Base-by-base conservation (phyloP, 371 early-diverging fungal species). In the Vavraia culicis region DNA sequence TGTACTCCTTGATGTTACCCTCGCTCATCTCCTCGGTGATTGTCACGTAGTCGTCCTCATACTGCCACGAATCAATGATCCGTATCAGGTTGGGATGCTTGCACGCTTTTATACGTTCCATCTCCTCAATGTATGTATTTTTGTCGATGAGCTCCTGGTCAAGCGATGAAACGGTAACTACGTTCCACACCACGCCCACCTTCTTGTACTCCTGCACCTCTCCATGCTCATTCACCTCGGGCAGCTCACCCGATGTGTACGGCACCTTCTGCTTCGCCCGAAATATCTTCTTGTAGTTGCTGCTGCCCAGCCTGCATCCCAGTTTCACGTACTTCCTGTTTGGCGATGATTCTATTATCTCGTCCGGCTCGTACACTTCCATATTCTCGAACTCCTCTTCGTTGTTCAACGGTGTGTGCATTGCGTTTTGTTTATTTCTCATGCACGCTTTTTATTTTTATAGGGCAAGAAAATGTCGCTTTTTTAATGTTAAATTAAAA, bases 11-110 rank as follows among this genome's bases (percentile, higher is more conserved):
- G 65, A 1, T 82, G 3, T 58, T 84, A 16, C 87, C 87, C 0
- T 80, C 78, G 1, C 82, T 80, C 85, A 87, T 87, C 47, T 85
- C 71, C 59, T 87, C 88, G 3, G 88, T 87, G 35, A 87, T 78
- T 62, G 85, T 85, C 33, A 75, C 74, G 58, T 85, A 76, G 74
- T 78, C 76, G 16, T 71, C 73, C 45, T 78, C 69, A 54, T 69
- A 68, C 59, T 74, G 76, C 83, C 83, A 68, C 62, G 67, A 52
- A 62, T 71, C 40, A 62, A 67, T 78, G 50, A 82, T 75, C 49
- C 76, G 76, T 64, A 87, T 82, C 44, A 86, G 81, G 64, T 82
- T 79, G 10, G 83, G 82, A 62, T 83, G 81, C 40, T 61, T 75
- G 82, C 10, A 85, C 86, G 31, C 76, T 75, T 59, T 85, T 85